Conservation (phyloP, 164 flowering plant species). For the Taxillus chinensis region DNA sequence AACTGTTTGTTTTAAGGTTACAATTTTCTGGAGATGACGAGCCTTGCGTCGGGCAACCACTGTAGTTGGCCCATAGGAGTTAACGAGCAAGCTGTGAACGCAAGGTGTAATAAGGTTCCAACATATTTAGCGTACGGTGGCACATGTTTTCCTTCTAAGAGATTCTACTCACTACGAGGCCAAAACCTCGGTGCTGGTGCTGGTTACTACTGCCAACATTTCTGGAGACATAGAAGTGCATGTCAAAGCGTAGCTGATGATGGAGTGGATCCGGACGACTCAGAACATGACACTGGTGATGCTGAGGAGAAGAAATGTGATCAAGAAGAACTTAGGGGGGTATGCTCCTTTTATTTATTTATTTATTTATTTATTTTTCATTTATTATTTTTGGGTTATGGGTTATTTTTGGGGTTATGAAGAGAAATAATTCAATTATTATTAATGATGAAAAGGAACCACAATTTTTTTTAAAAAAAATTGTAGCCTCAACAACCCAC, state of each 20-base stretch:
- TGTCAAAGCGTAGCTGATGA: conserved; percentile 28
- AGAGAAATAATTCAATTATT: no score
- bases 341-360: conserved; percentile 11
- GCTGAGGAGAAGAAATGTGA: conserved; percentile 21
- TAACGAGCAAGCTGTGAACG: conserved; percentile 16
- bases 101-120: conserved; percentile 18
- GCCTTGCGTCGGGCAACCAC: conserved; percentile 26
- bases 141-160: conserved; percentile 13
- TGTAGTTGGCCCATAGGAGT: conserved; percentile 24
- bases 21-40: conserved; percentile 36
- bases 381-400: no score
- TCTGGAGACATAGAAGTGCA: conserved; percentile 17
- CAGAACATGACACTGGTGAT: conserved; percentile 27
- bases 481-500: no score
- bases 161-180: conserved; percentile 16
- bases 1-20: no score
- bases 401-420: no score
- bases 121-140: conserved; percentile 15
- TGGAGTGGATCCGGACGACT: conserved; percentile 27
- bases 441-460: no score
- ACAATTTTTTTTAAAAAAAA: no score
- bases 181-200: conserved; percentile 6
- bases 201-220: conserved; percentile 11
- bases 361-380: no score
- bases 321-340: conserved; percentile 23